These are phyloP conservation scores for Fimicolochytrium jonesii DNA, from an alignment of 192 early-diverging fungal species.

Conservation along the genomic window DNA sequence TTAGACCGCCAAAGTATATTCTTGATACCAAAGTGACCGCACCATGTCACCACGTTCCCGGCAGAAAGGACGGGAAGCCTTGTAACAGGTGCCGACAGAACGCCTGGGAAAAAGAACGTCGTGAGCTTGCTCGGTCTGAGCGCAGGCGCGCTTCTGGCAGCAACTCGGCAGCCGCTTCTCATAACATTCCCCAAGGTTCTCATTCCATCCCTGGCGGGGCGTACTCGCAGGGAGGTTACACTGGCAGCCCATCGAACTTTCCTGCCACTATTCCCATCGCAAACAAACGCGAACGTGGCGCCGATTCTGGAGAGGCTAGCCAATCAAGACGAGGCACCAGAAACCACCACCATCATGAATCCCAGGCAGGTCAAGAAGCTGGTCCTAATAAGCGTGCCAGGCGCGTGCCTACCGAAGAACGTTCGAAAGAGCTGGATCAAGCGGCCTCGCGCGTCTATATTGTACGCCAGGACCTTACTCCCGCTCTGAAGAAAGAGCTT, in stretches of 20 bases:
- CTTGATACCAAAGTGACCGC: slow-evolving; percentile 1
- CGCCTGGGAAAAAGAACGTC: slow-evolving; percentile 9
- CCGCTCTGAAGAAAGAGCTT: background rate
- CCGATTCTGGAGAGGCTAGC: too few species aligned
- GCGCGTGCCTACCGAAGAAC: background rate
- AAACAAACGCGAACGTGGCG: too few species aligned
- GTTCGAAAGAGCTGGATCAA: background rate
- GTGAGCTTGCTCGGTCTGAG: background rate
- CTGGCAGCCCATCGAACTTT: too few species aligned
- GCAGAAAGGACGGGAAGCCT: slow-evolving; percentile 3
- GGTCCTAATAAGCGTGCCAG: background rate
- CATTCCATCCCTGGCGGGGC: too few species aligned
- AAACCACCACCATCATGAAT: too few species aligned
- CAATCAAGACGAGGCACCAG: too few species aligned
- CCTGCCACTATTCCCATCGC: too few species aligned
- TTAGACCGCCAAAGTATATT: background rate
- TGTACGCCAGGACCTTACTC: background rate
- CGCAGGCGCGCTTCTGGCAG: too few species aligned
- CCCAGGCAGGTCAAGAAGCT: too few species aligned
- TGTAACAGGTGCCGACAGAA: slow-evolving; percentile 14
- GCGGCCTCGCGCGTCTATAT: background rate
- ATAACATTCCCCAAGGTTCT: too few species aligned
- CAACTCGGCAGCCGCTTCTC: too few species aligned
- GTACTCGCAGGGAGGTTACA: too few species aligned
- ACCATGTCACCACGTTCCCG: slow-evolving; percentile 14